These are phyloP conservation scores for Globisporangium parvum DNA, from an alignment of 352 stramenopile species.

Conservation along the genomic window DNA sequence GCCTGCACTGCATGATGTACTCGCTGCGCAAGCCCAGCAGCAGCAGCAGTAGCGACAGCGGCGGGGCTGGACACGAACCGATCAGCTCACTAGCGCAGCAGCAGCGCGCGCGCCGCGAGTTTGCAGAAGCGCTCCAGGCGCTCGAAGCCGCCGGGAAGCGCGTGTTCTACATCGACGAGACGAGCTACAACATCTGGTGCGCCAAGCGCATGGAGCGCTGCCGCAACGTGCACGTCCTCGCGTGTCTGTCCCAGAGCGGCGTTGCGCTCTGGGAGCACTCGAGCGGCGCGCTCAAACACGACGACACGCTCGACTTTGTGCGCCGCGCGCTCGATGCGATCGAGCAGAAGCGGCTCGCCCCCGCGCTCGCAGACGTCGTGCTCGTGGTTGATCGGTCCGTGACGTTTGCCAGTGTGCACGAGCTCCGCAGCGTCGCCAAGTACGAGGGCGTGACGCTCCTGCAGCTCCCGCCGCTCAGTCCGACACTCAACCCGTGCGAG, in stretches of 20 bases:
- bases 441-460: slow-evolving; percentile 10
- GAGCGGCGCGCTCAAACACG: slow-evolving; percentile 3
- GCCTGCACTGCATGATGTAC: slow-evolving; percentile 14
- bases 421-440: not conserved
- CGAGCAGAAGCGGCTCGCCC: not conserved
- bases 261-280: slow-evolving; percentile 10
- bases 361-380: slow-evolving; percentile 3
- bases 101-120: slow-evolving; percentile 1
- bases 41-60: not conserved
- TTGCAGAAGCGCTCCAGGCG: slow-evolving; percentile 1
- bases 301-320: slow-evolving; percentile 10
- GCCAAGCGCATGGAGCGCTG: slow-evolving; percentile 16
- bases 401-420: slow-evolving; percentile 2
- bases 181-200: slow-evolving; percentile 19
- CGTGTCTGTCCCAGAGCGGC: slow-evolving; percentile 10
- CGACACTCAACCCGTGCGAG: slow-evolving; percentile 11
- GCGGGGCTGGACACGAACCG: not conserved
- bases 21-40: slow-evolving; percentile 10
- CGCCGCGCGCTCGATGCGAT: slow-evolving; percentile 9
- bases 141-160: slow-evolving; percentile 4
- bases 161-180: slow-evolving; percentile 15
- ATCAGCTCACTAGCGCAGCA: slow-evolving; percentile 7
- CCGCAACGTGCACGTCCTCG: slow-evolving; percentile 15
- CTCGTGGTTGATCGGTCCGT: slow-evolving; percentile 11
- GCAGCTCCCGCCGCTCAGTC: not conserved